Conservation (phyloP, 768 basidiomycete genomes). For the Pleurotus citrinopileatus region DNA sequence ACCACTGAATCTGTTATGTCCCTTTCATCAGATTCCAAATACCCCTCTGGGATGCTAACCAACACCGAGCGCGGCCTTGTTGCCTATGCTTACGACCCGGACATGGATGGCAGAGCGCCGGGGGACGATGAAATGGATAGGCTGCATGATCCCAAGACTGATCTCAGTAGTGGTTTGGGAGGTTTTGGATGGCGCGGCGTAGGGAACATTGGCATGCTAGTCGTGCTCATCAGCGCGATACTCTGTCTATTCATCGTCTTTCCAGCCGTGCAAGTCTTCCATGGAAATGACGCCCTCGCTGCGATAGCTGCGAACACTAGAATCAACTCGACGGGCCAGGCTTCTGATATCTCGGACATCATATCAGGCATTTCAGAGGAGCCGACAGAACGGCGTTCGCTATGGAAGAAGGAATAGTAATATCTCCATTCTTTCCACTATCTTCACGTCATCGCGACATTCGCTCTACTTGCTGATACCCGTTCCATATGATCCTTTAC, state of each 20-base stretch:
- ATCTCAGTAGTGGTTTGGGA: constrained; percentile 16
- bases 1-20: constrained; percentile 15
- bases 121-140: constrained; percentile 56
- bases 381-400: neutral
- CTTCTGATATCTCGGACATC: constrained; percentile 18
- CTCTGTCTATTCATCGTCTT: constrained; percentile 74
- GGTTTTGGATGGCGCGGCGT: constrained; percentile 31
- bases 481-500: too few relatives aligned
- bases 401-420: neutral
- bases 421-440: neutral
- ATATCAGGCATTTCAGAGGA: neutral
- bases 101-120: constrained; percentile 28
- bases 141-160: constrained; percentile 48
- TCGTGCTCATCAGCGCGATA: constrained; percentile 54
- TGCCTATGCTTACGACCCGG: constrained; percentile 66
- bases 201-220: constrained; percentile 62
- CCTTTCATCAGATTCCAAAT: constrained; percentile 10
- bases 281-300: constrained; percentile 28
- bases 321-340: constrained; percentile 69
- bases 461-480: neutral
- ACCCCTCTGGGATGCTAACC: constrained; percentile 8
- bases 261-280: constrained; percentile 54
- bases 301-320: constrained; percentile 55
- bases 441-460: neutral
- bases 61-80: constrained; percentile 35